Evolutionary conservation across 345 rosid species (phyloP), one percentile per base, ranked within the genome.

Genomic region (Hevea brasiliensis): DNA sequence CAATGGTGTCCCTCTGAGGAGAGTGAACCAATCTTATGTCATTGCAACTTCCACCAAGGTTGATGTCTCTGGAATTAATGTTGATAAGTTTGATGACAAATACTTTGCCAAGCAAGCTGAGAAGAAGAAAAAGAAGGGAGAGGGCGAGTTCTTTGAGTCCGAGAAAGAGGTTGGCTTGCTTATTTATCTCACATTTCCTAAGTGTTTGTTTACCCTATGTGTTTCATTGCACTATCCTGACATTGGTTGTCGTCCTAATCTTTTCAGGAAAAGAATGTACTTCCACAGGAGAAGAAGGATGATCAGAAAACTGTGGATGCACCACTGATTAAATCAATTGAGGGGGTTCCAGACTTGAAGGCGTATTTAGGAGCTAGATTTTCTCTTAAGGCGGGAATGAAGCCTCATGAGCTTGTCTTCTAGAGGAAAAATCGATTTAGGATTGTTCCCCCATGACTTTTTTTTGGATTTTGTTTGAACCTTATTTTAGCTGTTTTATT

Each of bases 231-330:
- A 3, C 10, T 48, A 11, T 6, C 18, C n/a, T 6, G 29, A 12
- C 44, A 27, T 29, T 7, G 61, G 35, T 14, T 65, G n/a, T 26
- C 1, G 4, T 53, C 10, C 26, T 57, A 71, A 37, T n/a, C 18
- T 21, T 18, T 71, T 17, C 77, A 94, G 97, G 92, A 83, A 71
- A 88, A 92, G 79, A 90, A 82, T 14, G 82, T 24, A 21, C 76
- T 92, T 11, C 97, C 97, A 8, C 89, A 86, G 61, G 95, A 79
- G 80, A 92, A 85, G 85, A 94, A 92, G 71, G 98, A 94, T 1
- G 92, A 92, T 60, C 97, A 92, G 82, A 92, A 94, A 75, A 56
- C 87, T 0, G 83, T 94, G 0, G 98, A 94, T 53, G 37, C 90
- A 10, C 72, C 85, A 17, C 59, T 94, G 76, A 75, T 92, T 69